Evolutionary conservation across 1,284 basidiomycete species (phyloP).

Genomic region (Ganoderma sinense): DNA sequence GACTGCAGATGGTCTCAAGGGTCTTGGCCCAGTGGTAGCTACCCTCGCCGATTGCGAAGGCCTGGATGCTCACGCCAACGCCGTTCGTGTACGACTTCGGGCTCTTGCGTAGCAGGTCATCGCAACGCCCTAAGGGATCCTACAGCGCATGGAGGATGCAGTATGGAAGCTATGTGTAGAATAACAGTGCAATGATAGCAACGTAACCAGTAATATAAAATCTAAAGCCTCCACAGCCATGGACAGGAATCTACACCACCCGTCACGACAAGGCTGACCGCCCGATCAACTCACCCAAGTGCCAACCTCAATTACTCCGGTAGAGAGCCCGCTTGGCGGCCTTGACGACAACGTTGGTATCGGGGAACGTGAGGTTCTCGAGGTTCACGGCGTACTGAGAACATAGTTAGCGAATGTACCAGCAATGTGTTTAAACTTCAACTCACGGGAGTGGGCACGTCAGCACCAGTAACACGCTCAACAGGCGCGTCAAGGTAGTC

Average conservation of each 20-base stretch:
- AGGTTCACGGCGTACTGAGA: conserved; percentile 87
- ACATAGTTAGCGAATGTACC: background rate
- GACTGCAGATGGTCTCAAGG: conserved; percentile 79
- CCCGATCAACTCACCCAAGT: conserved; percentile 21
- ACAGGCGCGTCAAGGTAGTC: conserved; percentile 98
- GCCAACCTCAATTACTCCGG: conserved; percentile 70
- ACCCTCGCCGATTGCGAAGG: conserved; percentile 96
- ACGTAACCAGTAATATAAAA: conserved; percentile 35
- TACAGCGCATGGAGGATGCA: conserved; percentile 14
- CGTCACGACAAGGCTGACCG: conserved; percentile 18
- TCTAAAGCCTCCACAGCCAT: conserved; percentile 32
- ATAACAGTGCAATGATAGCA: conserved; percentile 37
- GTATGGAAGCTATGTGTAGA: conserved; percentile 34
- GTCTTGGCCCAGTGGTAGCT: conserved; percentile 89
- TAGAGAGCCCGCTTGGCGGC: conserved; percentile 93
- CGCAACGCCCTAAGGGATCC: background rate
- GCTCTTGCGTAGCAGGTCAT: conserved; percentile 29
- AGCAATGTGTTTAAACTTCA: background rate
- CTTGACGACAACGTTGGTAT: conserved; percentile 87
- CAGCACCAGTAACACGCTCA: conserved; percentile 97
- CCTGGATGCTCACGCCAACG: conserved; percentile 93
- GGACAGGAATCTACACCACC: conserved; percentile 28
- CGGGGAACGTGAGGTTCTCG: conserved; percentile 92
- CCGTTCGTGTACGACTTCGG: conserved; percentile 75
- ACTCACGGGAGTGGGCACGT: conserved; percentile 94